A percentile compares a stretch with the other conserved stretches of the same genome.
phyloP scores from a whole-genome alignment of 2,329 filamentous ascomycete species.

The Septoria linicola region DNA sequence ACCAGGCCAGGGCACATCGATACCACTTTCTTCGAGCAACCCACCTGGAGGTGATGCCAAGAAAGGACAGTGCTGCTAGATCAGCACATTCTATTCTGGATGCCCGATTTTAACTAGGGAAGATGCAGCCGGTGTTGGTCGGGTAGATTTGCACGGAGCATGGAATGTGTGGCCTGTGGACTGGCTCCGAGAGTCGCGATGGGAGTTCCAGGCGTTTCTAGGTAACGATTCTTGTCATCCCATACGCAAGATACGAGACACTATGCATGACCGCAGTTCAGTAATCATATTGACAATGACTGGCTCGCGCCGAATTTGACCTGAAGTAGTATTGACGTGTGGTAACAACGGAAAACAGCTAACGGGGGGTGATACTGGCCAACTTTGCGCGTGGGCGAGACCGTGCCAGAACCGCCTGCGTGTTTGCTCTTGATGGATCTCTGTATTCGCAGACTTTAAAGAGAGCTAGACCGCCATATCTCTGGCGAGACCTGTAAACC shows the following conservation, averaged over 20 bases:
- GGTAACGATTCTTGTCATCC: conserved; percentile 13
- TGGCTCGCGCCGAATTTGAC: too few species aligned
- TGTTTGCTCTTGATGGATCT: too few species aligned
- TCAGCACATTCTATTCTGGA: conserved; percentile 11
- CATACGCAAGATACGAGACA: conserved; percentile 10
- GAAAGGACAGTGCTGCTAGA: conserved; percentile 71
- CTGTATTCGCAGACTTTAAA: too few species aligned
- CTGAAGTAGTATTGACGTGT: too few species aligned
- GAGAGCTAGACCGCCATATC: too few species aligned
- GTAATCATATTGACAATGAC: too few species aligned
- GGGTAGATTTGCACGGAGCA: conserved; percentile 13
- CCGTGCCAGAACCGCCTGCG: too few species aligned
- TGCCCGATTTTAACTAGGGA: conserved; percentile 11
- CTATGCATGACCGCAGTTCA: conserved; percentile 8
- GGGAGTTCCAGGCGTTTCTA: conserved; percentile 15
- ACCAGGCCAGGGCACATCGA: conserved; percentile 70
- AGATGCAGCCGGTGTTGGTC: conserved; percentile 13
- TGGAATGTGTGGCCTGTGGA: conserved; percentile 14
- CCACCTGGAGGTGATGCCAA: conserved; percentile 77
- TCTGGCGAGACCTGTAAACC: too few species aligned
- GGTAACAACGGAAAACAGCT: too few species aligned
- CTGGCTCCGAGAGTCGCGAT: conserved; percentile 12
- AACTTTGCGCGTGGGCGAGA: too few species aligned
- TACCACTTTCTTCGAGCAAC: conserved; percentile 80
- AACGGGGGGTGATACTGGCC: too few species aligned